Conservation (phyloP, 2,329 filamentous ascomycete species). For the Bisporella sp. region DNA sequence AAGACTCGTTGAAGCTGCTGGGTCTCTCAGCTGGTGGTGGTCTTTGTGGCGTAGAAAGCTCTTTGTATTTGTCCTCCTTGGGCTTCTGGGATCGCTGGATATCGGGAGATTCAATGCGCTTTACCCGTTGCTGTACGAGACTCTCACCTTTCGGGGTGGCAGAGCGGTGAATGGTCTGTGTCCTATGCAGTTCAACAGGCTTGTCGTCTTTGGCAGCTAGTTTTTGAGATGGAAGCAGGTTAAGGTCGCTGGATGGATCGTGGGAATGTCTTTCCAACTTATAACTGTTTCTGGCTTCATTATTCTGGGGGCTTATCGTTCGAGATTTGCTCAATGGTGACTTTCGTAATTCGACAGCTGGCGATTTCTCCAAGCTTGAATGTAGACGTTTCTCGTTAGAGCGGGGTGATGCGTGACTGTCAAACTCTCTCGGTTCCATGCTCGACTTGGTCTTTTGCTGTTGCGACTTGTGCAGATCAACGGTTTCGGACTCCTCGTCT, state of each 20-base stretch:
- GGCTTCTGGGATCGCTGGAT: conserved; percentile 8
- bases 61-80: conserved; percentile 21
- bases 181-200: background rate
- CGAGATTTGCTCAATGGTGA: background rate
- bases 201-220: background rate
- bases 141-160: conserved; percentile 7
- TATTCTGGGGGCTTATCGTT: background rate
- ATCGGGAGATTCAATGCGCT: conserved; percentile 19
- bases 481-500: conserved; percentile 38
- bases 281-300: background rate
- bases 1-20: conserved; percentile 12
- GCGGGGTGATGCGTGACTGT: background rate
- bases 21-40: conserved; percentile 19
- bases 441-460: conserved; percentile 11
- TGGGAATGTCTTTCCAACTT: background rate
- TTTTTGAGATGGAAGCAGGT: conserved; percentile 11
- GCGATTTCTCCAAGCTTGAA: background rate
- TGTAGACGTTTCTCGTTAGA: conserved; percentile 7
- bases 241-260: background rate
- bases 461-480: conserved; percentile 31
- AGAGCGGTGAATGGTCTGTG: conserved; percentile 12
- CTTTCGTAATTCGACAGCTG: background rate
- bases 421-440: background rate
- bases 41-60: conserved; percentile 16
- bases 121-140: conserved; percentile 19